Evolutionary conservation across 495 filamentous ascomycete species (phyloP), one percentile per base, ranked within the genome.

Genomic region (Hamigera avellanea): DNA sequence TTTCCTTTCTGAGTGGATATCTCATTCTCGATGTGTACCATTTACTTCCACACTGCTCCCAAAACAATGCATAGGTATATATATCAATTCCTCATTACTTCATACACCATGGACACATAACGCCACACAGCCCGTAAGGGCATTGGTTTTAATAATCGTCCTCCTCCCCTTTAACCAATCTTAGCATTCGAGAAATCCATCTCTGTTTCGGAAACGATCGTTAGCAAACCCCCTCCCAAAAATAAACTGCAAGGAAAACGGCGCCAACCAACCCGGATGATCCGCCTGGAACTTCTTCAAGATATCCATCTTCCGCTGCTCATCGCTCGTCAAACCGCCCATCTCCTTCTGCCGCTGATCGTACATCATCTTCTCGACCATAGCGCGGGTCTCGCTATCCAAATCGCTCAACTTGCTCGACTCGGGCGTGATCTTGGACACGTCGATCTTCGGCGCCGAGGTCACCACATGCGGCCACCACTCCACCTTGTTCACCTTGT

Each of bases 301-400:
- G 51, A 96, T 77, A 26, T 95, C 93, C 61, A 72, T 57, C 74
- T 98, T 96, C 67, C 80, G 78, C 66, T 87, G 75, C 64, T 98
- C 89, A 43, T 96, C 91, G 42, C 82, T 91, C 15, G 77, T 84
- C 48, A 83, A 81, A 54, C 78, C 73, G 6, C 91, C 91, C 62
- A 74, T 68, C 70, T 95, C 91, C 76, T 96, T 96, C 71, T 95
- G 87, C 31, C 83, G 69, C 72, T 98, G 91, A 64, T 98, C 91
- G 48, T 71, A 98, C 91, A 98, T 98, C 91, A 98, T 96, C 74
- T 98, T 98, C 78, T 98, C 91, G 28, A 98, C 91, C 89, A 98
- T 95, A n/a, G 75, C 69, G 41, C 91, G 72, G 42, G 91, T 98
- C 73, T 94, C 84, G 35, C 93, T 89, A 53, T 98, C 93, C 40